Conservation (phyloP, 768 basidiomycete species). For the Rhizopogon sp. region DNA sequence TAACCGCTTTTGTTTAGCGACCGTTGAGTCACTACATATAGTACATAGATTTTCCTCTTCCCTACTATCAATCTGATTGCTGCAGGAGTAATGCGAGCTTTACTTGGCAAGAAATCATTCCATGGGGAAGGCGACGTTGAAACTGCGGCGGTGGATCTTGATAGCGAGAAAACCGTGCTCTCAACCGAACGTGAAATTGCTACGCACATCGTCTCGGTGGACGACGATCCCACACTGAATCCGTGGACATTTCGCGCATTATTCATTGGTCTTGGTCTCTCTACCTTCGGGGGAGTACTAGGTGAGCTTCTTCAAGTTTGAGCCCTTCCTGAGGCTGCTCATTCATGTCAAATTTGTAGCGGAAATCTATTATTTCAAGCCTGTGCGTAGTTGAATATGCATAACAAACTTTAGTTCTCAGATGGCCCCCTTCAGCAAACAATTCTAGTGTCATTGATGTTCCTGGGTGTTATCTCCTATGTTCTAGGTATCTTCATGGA, state of each 20-base stretch:
- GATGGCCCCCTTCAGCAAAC: conserved; percentile 36
- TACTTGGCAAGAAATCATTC: conserved; percentile 25
- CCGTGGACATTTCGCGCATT: conserved; percentile 43
- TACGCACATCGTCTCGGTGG: conserved; percentile 36
- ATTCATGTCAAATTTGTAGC: conserved; percentile 19
- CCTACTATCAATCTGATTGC: neutral
- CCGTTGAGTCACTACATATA: too few relatives aligned
- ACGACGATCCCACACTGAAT: conserved; percentile 41
- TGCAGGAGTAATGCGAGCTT: neutral
- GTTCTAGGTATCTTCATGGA: conserved; percentile 43
- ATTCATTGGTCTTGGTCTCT: conserved; percentile 41
- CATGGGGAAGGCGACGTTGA: conserved; percentile 29
- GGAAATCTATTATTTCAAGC: conserved; percentile 52
- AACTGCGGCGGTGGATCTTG: conserved; percentile 18
- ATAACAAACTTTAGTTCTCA: neutral
- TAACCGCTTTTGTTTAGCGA: too few relatives aligned
- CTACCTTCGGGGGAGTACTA: conserved; percentile 43
- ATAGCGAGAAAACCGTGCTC: conserved; percentile 28
- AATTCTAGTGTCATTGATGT: conserved; percentile 46
- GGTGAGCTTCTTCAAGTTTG: conserved; percentile 21
- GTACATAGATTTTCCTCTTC: too few relatives aligned
- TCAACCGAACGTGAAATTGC: conserved; percentile 37
- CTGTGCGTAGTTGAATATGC: conserved; percentile 22
- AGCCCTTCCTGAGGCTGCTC: conserved; percentile 2
- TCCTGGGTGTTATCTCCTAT: conserved; percentile 46